Percentiles rank a stretch among this genome's conserved stretches.
phyloP scores from a whole-genome alignment of 129 eudicot species.

The Flaveria bidentis region DNA sequence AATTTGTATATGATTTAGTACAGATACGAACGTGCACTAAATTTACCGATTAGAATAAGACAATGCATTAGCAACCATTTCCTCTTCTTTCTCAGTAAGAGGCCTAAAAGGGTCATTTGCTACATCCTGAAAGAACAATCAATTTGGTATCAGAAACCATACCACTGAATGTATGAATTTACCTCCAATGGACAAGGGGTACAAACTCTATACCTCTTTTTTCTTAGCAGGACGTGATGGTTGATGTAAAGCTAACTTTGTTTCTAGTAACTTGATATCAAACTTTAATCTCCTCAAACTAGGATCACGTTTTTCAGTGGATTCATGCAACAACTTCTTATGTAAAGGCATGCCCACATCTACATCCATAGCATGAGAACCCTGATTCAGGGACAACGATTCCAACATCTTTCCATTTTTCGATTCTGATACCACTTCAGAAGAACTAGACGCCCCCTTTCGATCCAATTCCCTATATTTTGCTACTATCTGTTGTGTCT shows the following conservation, averaged over 20 bases:
- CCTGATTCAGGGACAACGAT: conserved; percentile 21
- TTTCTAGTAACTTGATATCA: conserved; percentile 37
- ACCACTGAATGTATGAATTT: conserved; percentile 4
- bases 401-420: conserved; percentile 38
- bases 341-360: conserved; percentile 27
- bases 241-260: not conserved
- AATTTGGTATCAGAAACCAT: conserved; percentile 3
- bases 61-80: conserved; percentile 53
- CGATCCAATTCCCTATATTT: conserved; percentile 32
- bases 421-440: conserved; percentile 7
- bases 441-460: not conserved
- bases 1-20: conserved; percentile 1
- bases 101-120: conserved; percentile 62
- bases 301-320: conserved; percentile 18
- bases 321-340: conserved; percentile 33
- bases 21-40: not conserved
- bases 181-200: not conserved
- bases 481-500: conserved; percentile 29
- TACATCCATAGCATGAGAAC: conserved; percentile 20
- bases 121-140: conserved; percentile 50
- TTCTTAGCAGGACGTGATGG: conserved; percentile 45
- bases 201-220: conserved; percentile 32
- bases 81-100: conserved; percentile 63
- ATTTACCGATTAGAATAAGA: conserved; percentile 56
- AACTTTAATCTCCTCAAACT: conserved; percentile 33